These are phyloP conservation scores for Colletotrichum brevisporum DNA, from an alignment of 2,329 filamentous ascomycete genomes.

Conservation along the genomic window DNA sequence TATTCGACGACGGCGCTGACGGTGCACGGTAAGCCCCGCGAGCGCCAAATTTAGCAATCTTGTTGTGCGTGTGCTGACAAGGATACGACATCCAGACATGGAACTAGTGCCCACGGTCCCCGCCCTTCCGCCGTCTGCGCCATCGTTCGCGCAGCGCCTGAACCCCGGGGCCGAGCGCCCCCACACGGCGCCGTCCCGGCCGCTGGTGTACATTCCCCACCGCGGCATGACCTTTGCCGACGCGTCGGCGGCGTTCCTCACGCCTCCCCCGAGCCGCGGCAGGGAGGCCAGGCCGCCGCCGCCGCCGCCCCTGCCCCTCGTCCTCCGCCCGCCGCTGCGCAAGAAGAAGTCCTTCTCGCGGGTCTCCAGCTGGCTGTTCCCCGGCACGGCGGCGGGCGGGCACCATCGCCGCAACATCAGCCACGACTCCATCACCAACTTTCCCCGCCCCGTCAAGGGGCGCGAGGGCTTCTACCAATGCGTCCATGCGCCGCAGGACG, in stretches of 20 bases:
- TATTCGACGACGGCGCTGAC: slow-evolving; percentile 55
- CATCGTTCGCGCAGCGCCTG: slow-evolving; percentile 70
- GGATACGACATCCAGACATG: slow-evolving; percentile 51
- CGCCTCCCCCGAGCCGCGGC: slow-evolving; percentile 46
- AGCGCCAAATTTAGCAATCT: slow-evolving; percentile 26
- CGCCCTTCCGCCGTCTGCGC: slow-evolving; percentile 68
- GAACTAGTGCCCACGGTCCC: slow-evolving; percentile 70
- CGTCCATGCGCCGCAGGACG: slow-evolving; percentile 54
- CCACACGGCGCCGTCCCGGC: slow-evolving; percentile 51
- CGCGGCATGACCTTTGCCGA: slow-evolving; percentile 49
- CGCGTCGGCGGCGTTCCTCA: slow-evolving; percentile 49
- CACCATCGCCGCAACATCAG: slow-evolving; percentile 56
- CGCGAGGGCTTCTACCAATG: slow-evolving; percentile 73
- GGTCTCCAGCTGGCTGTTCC: slow-evolving; percentile 72
- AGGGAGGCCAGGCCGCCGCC: slow-evolving; percentile 58
- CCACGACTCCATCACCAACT: slow-evolving; percentile 68
- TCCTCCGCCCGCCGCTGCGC: slow-evolving; percentile 71
- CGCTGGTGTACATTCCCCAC: slow-evolving; percentile 51
- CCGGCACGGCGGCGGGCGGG: slow-evolving; percentile 49
- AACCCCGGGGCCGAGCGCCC: slow-evolving; percentile 58
- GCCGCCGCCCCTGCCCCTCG: slow-evolving; percentile 70
- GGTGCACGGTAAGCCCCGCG: slow-evolving; percentile 31
- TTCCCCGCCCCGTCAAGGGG: slow-evolving; percentile 64
- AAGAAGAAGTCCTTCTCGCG: slow-evolving; percentile 78
- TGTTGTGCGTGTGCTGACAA: slow-evolving; percentile 27